Evolutionary conservation across 163 green algal genomes (phyloP).

Genomic region (Picocystis sp.): DNA sequence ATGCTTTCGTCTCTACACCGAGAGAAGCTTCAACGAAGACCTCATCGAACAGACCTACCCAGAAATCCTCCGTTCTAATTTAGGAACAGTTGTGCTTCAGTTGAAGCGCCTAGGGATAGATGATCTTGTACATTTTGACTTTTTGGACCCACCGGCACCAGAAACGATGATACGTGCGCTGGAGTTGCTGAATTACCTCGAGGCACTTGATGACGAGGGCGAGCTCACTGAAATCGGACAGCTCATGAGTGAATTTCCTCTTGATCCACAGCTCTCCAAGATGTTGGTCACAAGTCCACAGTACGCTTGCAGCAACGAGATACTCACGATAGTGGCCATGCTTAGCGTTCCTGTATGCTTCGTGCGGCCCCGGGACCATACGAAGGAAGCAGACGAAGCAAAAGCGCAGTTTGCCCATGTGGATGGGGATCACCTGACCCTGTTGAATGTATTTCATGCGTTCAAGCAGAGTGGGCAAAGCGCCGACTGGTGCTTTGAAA

Average conservation of each 20-base stretch:
- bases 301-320: conserved; percentile 94
- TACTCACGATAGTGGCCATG: conserved; percentile 88
- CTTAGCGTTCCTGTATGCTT: conserved; percentile 82
- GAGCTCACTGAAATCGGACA: conserved; percentile 58
- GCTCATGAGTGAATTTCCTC: conserved; percentile 90
- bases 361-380: conserved; percentile 67
- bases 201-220: conserved; percentile 92
- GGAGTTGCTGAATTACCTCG: conserved; percentile 98
- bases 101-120: conserved; percentile 99
- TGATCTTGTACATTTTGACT: conserved; percentile 99
- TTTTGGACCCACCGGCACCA: conserved; percentile 98
- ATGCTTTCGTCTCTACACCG: conserved; percentile 96
- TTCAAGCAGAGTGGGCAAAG: conserved; percentile 70
- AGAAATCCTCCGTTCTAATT: conserved; percentile 95
- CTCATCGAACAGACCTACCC: conserved; percentile 99
- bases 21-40: conserved; percentile 83
- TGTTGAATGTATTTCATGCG: conserved; percentile 96
- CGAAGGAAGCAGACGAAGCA: conserved; percentile 80
- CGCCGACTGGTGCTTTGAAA: conserved; percentile 78
- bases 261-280: conserved; percentile 97
- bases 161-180: conserved; percentile 97
- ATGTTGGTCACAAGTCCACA: conserved; percentile 82
- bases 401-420: conserved; percentile 89
- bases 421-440: conserved; percentile 91
- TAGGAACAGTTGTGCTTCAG: conserved; percentile 90